phyloP scores from a whole-genome alignment of 352 stramenopile genomes.

The Thalassiosira livingstoniorum region DNA sequence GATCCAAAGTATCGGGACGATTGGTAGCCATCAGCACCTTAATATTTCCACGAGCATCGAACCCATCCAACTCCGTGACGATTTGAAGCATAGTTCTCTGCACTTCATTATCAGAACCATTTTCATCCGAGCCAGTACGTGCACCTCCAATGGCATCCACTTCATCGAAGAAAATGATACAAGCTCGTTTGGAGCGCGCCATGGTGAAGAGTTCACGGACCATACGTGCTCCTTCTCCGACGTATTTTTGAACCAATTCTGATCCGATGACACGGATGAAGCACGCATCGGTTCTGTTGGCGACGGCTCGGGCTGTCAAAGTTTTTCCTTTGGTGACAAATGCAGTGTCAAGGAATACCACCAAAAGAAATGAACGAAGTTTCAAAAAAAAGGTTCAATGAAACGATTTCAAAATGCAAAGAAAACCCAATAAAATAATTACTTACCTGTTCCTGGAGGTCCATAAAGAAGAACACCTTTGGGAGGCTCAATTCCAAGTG shows the following conservation, averaged over 20 bases:
- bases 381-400: neutral
- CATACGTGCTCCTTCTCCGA: slow-evolving; percentile 98
- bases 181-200: slow-evolving; percentile 97
- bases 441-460: slow-evolving; percentile 91
- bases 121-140: slow-evolving; percentile 88
- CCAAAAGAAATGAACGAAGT: neutral
- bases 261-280: slow-evolving; percentile 99
- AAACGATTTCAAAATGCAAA: neutral
- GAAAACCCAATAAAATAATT: neutral
- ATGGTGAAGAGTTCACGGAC: slow-evolving; percentile 99
- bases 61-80: slow-evolving; percentile 98
- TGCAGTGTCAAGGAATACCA: neutral
- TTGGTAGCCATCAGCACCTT: slow-evolving; percentile 99
- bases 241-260: slow-evolving; percentile 99
- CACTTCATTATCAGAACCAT: slow-evolving; percentile 98
- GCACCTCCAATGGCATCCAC: slow-evolving; percentile 97
- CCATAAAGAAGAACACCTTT: slow-evolving; percentile 99
- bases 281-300: slow-evolving; percentile 98
- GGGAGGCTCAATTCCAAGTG: slow-evolving; percentile 97
- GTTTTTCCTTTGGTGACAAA: slow-evolving; percentile 90
- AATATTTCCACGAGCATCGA: slow-evolving; percentile 98
- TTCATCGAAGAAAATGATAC: slow-evolving; percentile 99
- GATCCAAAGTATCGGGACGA: slow-evolving; percentile 96
- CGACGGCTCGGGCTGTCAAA: slow-evolving; percentile 95
- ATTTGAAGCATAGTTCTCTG: slow-evolving; percentile 99